phyloP scores from a whole-genome alignment of 371 early-diverging fungal genomes.

The Encephalitozoon hellem region DNA sequence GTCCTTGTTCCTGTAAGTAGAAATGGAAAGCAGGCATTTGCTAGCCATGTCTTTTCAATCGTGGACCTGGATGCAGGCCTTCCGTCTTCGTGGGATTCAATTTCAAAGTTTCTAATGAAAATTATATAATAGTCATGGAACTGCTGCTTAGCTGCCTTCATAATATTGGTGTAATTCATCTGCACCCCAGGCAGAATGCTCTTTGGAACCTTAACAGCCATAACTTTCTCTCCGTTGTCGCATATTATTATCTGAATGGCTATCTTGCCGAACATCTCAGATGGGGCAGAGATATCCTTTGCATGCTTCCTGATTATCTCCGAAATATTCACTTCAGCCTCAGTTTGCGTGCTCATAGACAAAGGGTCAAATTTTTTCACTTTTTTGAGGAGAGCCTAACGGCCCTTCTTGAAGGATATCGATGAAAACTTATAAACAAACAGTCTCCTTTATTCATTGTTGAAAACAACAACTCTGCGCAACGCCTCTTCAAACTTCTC shows the following conservation, averaged over 20 bases:
- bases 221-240: slow-evolving; percentile 20
- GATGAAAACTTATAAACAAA: not conserved
- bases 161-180: slow-evolving; percentile 14
- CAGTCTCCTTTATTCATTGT: slow-evolving; percentile 30
- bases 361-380: slow-evolving; percentile 16
- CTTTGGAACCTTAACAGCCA: slow-evolving; percentile 33
- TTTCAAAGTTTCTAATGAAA: slow-evolving; percentile 12
- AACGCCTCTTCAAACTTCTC: slow-evolving; percentile 59
- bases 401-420: not conserved
- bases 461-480: slow-evolving; percentile 52
- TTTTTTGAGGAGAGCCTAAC: not conserved
- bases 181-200: slow-evolving; percentile 21
- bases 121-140: slow-evolving; percentile 35
- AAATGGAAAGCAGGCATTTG: slow-evolving; percentile 36
- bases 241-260: slow-evolving; percentile 19
- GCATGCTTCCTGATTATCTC: slow-evolving; percentile 19
- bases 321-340: slow-evolving; percentile 34
- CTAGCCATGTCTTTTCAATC: slow-evolving; percentile 3
- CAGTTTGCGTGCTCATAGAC: slow-evolving; percentile 38
- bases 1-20: slow-evolving; percentile 25
- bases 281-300: not conserved
- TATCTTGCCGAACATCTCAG: not conserved
- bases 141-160: slow-evolving; percentile 32
- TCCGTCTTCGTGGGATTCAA: not conserved
- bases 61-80: not conserved